Evolutionary conservation across 345 rosid species (phyloP), one percentile per base, ranked within the genome.

Genomic region (Abelmoschus esculentus): DNA sequence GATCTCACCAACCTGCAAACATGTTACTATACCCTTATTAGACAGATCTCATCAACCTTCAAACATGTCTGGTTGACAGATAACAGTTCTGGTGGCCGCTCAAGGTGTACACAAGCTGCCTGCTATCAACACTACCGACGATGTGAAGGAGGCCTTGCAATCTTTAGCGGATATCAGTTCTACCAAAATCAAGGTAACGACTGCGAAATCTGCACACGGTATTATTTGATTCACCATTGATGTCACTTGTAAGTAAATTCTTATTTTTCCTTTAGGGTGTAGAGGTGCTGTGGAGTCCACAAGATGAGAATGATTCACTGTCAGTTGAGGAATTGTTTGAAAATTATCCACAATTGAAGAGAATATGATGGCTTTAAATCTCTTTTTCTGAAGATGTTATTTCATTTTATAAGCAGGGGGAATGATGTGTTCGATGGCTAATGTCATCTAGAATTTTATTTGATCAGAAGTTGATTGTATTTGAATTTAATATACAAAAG

Each of bases 231-330:
- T 47, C 53, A 22, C 10, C n/a, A 12, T 50, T 50, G 7, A 55
- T 32, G 18, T 64, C 26, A 8, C 29, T n/a, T 1, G 11, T 28
- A 46, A 44, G 55, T 26, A 14, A 46, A 6, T 19, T 66, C 15
- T 22, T 19, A 4, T 57, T 54, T 54, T 18, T 18, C 58, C 12
- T 54, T 13, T 58, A 80, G 80, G 80, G 49, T 69, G 71, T 80
- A 12, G 83, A 80, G 72, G 80, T 80, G 61, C 69, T 80, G 0
- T 80, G 83, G 83, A 75, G 73, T 32, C 78, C 82, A 19, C 80
- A 76, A 64, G 73, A 61, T 34, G 75, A 77, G 53, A 64, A 49
- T 29, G 83, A 80, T 69, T 50, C 70, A n/a, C 61, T 80, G 67
- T 69, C 75, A 2, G 64, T 46, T 18, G 58, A 77, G 14, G 83